A percentile compares a stretch with the other conserved stretches of the same genome.
Conservation (phyloP, 176 grass and related monocot species). For the Triticum aestivum region DNA sequence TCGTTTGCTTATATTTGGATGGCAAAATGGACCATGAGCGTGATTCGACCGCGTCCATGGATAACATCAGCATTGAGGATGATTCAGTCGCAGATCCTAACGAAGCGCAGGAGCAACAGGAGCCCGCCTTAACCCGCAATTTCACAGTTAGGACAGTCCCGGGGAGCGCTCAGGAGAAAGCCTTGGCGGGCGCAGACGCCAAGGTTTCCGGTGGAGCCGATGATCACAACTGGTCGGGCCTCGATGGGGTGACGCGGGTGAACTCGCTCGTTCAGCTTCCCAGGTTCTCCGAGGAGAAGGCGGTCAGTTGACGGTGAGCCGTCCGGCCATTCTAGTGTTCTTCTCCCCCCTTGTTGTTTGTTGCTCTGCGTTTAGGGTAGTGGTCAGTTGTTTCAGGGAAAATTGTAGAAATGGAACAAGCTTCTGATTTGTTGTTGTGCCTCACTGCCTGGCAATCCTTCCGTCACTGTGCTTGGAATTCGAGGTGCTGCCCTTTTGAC, state of each 20-base stretch:
- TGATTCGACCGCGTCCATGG: conserved; percentile 56
- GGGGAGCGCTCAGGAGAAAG: conserved; percentile 44
- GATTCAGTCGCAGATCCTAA: conserved; percentile 40
- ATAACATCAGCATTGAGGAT: conserved; percentile 49
- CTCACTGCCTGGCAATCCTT: background rate
- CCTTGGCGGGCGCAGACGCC: conserved; percentile 15
- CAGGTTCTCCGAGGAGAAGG: conserved; percentile 78
- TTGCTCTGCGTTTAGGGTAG: conserved; percentile 33
- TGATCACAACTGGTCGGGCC: conserved; percentile 68
- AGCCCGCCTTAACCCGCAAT: conserved; percentile 71
- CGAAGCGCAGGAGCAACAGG: conserved; percentile 38
- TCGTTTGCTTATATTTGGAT: conserved; percentile 82
- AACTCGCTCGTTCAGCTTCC: conserved; percentile 93
- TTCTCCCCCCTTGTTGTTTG: background rate
- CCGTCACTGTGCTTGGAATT: background rate
- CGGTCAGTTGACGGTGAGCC: conserved; percentile 39
- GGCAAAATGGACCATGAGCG: conserved; percentile 59
- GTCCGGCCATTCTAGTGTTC: conserved; percentile 19
- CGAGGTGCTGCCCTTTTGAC: conserved; percentile 15
- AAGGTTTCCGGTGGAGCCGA: conserved; percentile 14
- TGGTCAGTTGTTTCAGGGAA: conserved; percentile 15
- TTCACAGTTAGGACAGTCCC: conserved; percentile 62
- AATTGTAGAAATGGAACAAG: conserved; percentile 29
- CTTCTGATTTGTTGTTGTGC: conserved; percentile 29
- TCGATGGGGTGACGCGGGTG: conserved; percentile 89